Evolutionary conservation across 176 grass and related monocot genomes (phyloP), one percentile per base, ranked within the genome.

Genomic region (Eleusine coracana): DNA sequence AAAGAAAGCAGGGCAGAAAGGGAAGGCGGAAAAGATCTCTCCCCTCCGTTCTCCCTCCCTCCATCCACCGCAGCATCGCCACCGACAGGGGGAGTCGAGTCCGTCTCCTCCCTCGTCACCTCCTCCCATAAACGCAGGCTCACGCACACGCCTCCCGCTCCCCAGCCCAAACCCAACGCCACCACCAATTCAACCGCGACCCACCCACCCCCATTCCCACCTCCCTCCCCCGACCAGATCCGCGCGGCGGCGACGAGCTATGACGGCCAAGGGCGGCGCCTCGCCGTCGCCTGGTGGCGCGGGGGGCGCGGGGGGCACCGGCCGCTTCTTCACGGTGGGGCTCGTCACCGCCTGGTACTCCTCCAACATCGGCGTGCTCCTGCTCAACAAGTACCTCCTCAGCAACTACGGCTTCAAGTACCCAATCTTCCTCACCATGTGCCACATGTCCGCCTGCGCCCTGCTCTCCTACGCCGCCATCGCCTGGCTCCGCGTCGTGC

Each of bases 351-450:
- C 92, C 29, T 97, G 95, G 95, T 97, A 97, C 89, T 91, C 88
- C 54, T 97, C 95, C 79, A 97, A 97, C 90, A 94, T 97, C 86
- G 95, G 95, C 66, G 92, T 97, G 78, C 95, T 97, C 59, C 90
- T 97, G 73, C 90, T 97, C 84, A 97, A 97, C 95, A 97, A 97
- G 90, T 97, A 92, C 87, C 89, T 97, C 52, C 91, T 95, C 76
- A 89, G 86, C 86, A 97, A 97, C 92, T 94, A 97, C 61, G 92
- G 95, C 61, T 97, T 97, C 95, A 95, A 92, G 90, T 97, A 94
- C 88, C 95, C 95, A 2, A 94, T 97, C 92, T 97, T 97, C 89
- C 95, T 97, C 86, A 97, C 95, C 88, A 94, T 94, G 91, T 97
- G 95, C 88, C 92, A 97, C 92, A 97, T 97, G 95, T 73, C 82